These are phyloP conservation scores for Leccinum subrobustum DNA, from an alignment of 1,284 basidiomycete genomes.

Conservation along the genomic window DNA sequence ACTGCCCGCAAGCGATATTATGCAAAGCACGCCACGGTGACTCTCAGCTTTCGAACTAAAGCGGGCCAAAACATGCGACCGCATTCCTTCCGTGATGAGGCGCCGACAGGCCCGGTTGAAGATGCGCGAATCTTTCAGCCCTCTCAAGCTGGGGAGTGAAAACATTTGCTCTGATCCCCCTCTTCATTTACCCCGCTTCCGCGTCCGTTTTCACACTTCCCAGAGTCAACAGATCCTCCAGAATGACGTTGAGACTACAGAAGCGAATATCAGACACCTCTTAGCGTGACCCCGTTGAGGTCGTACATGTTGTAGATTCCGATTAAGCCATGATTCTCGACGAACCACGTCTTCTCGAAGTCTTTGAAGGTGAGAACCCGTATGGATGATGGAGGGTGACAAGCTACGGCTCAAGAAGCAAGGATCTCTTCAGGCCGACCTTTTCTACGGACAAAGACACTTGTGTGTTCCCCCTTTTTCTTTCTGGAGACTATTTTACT, in stretches of 20 bases:
- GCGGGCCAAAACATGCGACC: neutral
- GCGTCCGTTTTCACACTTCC: neutral
- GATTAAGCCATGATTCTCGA: constrained; percentile 14
- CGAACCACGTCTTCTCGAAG: constrained; percentile 18
- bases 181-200: neutral
- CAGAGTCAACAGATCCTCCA: neutral
- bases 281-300: constrained; percentile 20
- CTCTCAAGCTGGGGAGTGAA: neutral
- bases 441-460: neutral
- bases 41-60: neutral
- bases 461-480: neutral
- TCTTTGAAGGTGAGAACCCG: constrained; percentile 9
- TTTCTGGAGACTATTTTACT: neutral
- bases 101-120: neutral
- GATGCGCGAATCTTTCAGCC: neutral
- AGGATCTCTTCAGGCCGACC: neutral
- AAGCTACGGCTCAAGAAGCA: constrained; percentile 20
- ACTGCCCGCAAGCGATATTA: neutral
- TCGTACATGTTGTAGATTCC: constrained; percentile 20
- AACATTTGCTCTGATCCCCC: neutral
- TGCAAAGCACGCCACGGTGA: neutral
- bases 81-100: neutral
- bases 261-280: constrained; percentile 3
- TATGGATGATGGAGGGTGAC: constrained; percentile 27
- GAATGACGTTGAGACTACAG: neutral